Percentiles rank a stretch among this genome's conserved stretches.
phyloP scores from a whole-genome alignment of 1,284 basidiomycete species.

The Sporisorium scitamineum region DNA sequence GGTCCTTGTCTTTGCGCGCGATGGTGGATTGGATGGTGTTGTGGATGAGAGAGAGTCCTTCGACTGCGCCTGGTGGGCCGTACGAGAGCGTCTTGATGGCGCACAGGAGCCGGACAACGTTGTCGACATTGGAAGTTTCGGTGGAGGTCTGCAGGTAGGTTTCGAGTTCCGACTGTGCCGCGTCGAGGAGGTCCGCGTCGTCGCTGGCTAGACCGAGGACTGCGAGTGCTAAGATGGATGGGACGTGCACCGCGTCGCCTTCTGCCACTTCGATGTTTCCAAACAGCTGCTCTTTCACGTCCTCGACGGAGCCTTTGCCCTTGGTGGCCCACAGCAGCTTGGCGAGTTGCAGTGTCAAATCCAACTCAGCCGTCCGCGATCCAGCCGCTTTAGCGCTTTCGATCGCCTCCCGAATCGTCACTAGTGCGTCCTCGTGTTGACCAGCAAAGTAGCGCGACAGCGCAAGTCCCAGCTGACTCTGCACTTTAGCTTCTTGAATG shows the following conservation, averaged over 20 bases:
- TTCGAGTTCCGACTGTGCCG: slow-evolving; percentile 82
- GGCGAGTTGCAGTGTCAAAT: slow-evolving; percentile 25
- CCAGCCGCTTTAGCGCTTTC: neutral
- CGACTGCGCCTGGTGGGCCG: neutral
- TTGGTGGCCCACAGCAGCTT: slow-evolving; percentile 23
- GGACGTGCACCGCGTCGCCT: slow-evolving; percentile 72
- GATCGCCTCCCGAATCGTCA: slow-evolving; percentile 18
- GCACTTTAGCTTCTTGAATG: slow-evolving; percentile 13
- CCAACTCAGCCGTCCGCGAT: neutral
- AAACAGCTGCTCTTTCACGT: slow-evolving; percentile 26
- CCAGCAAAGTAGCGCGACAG: slow-evolving; percentile 26
- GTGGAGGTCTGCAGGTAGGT: neutral
- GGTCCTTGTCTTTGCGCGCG: slow-evolving; percentile 7
- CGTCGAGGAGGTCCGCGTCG: slow-evolving; percentile 85
- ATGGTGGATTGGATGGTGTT: slow-evolving; percentile 20
- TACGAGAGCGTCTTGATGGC: slow-evolving; percentile 12
- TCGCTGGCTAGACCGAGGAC: slow-evolving; percentile 85
- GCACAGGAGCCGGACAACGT: slow-evolving; percentile 22
- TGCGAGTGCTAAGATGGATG: slow-evolving; percentile 83
- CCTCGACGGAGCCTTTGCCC: slow-evolving; percentile 12
- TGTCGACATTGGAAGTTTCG: neutral
- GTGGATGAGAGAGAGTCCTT: slow-evolving; percentile 22
- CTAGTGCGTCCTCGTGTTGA: slow-evolving; percentile 13
- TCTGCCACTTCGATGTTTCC: slow-evolving; percentile 13
- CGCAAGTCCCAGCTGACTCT: slow-evolving; percentile 34